Conservation (phyloP, 805 yeast species). For the Saccharomycopsis oosterbeekiorum region DNA sequence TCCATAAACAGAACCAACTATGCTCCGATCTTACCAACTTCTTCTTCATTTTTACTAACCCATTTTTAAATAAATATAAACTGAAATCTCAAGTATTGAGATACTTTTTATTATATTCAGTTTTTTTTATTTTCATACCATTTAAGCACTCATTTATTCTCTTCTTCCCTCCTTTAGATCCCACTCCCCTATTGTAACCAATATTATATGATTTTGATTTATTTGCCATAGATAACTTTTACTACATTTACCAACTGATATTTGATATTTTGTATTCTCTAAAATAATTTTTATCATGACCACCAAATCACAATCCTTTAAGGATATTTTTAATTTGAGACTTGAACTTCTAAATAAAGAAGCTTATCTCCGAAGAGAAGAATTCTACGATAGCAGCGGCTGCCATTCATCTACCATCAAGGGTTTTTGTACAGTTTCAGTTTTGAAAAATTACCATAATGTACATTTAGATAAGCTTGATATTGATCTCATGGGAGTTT, state of each 20-base stretch:
- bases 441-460: not conserved
- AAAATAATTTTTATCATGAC: not conserved
- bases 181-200: not conserved
- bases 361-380: not conserved
- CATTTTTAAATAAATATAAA: not conserved
- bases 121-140: not conserved
- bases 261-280: too few relatives aligned
- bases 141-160: not conserved
- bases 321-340: not conserved
- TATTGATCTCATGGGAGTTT: not conserved
- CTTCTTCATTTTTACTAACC: not conserved
- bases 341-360: not conserved
- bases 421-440: not conserved
- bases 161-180: not conserved
- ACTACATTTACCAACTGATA: too few relatives aligned
- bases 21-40: not conserved
- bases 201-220: not conserved
- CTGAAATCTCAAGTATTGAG: not conserved
- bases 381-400: constrained; percentile 1
- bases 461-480: not conserved
- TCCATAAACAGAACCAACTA: not conserved
- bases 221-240: too few relatives aligned
- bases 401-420: not conserved
- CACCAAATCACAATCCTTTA: not conserved
- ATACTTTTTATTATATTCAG: not conserved